Conservation (phyloP, 2,329 filamentous ascomycete species). For the Verticillium nubilum region DNA sequence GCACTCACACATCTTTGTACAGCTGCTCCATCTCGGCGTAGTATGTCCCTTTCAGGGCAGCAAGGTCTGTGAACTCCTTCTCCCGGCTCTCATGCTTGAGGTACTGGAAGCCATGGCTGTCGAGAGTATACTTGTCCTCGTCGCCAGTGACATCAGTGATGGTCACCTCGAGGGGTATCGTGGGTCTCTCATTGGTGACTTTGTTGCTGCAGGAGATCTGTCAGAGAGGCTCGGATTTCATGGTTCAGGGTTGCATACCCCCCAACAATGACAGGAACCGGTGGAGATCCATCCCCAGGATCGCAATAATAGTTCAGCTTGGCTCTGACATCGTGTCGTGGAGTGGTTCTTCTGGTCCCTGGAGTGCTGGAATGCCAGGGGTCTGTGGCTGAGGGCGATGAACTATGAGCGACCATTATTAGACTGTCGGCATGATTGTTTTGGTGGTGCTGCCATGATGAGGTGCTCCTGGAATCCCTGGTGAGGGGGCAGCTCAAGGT, state of each 20-base stretch:
- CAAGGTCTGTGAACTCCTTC: slow-evolving; percentile 48
- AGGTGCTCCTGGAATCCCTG: not conserved
- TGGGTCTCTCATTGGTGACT: slow-evolving; percentile 63
- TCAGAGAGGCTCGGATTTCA: not conserved
- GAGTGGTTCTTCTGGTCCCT: not conserved
- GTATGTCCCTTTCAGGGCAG: slow-evolving; percentile 39
- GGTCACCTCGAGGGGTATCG: slow-evolving; percentile 49
- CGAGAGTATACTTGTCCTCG: slow-evolving; percentile 57
- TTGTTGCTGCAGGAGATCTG: slow-evolving; percentile 24
- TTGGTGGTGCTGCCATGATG: not conserved
- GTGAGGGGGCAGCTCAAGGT: not conserved
- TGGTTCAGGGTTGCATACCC: slow-evolving; percentile 6
- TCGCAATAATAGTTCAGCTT: slow-evolving; percentile 14
- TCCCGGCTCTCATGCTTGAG: slow-evolving; percentile 49
- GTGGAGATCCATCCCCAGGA: slow-evolving; percentile 12
- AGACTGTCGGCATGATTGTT: not conserved
- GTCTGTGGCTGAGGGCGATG: not conserved
- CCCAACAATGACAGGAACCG: slow-evolving; percentile 13
- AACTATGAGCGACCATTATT: not conserved
- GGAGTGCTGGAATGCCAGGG: not conserved
- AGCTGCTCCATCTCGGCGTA: slow-evolving; percentile 12
- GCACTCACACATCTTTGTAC: slow-evolving; percentile 10
- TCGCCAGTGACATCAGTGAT: slow-evolving; percentile 55
- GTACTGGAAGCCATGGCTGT: slow-evolving; percentile 49
- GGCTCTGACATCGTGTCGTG: slow-evolving; percentile 6